phyloP scores from a whole-genome alignment of 768 basidiomycete genomes.

The Tylopilus plumbeoviolaceoides region DNA sequence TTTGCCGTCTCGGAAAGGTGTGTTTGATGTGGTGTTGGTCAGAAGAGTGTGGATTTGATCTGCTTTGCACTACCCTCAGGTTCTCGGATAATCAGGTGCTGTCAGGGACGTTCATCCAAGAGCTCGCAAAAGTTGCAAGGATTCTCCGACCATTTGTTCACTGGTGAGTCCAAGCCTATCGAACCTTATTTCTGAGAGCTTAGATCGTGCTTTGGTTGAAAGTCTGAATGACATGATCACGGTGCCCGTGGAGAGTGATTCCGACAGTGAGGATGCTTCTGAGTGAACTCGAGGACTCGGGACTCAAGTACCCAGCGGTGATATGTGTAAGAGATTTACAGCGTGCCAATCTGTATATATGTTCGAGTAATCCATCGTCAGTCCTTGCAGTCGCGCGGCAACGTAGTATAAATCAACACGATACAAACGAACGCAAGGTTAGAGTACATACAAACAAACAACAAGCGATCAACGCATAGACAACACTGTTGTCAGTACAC shows the following conservation, averaged over 20 bases:
- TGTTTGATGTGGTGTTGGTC: constrained; percentile 7
- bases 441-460: background rate
- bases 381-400: no score
- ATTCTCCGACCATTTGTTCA: constrained; percentile 76
- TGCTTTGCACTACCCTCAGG: constrained; percentile 31
- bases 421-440: background rate
- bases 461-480: constrained; percentile 18
- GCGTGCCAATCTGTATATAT: background rate
- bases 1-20: constrained; percentile 66
- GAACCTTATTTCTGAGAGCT: background rate
- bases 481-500: constrained; percentile 12
- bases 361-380: background rate
- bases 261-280: background rate
- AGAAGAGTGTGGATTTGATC: constrained; percentile 15
- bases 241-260: constrained; percentile 33
- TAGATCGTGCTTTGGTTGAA: background rate
- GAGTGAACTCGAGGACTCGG: constrained; percentile 2
- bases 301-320: background rate
- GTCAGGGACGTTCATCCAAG: constrained; percentile 56
- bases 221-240: constrained; percentile 76
- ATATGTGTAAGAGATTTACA: constrained; percentile 3
- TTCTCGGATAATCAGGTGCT: constrained; percentile 77
- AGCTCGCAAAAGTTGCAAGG: constrained; percentile 48
- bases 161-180: constrained; percentile 43
- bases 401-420: no score